Base-by-base conservation (phyloP, 352 stramenopile species). In the Albugo laibachii region DNA sequence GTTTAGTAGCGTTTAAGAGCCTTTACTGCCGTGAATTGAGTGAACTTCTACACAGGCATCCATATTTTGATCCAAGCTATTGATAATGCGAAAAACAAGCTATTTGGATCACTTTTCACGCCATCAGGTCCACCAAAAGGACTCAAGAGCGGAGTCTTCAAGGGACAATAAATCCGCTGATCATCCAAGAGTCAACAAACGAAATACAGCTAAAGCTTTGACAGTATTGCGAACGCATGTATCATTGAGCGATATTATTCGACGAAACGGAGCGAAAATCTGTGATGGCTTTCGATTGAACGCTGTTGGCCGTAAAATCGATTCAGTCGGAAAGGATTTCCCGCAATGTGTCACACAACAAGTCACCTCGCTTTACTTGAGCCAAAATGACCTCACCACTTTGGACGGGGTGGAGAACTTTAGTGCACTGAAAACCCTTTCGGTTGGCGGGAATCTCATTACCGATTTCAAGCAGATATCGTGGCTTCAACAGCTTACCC, bases 211-310 rank as follows among this genome's bases (percentile, higher is more conserved):
- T n/a, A n/a, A n/a, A 8, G 3, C 24, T 10, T 31, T 31, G 24
- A 8, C 8, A 31, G 24, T 31, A 31, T 31, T 8, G 8, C 24
- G 24, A 8, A 31, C 24, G 24, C 24, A 31, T 31, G 24, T 31
- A 31, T 31, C 74, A 6, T 59, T 83, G 11, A 47, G 67, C 12
- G 71, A 81, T 44, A 69, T 69, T 1, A 72, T 86, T 41, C 78
- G 77, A 54, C 66, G 83, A 56, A 62, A 83, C 31, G 71, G 69
- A 2, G 69, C 68, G 56, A 64, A 65, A 47, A 48, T 86, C 37
- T 80, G 69, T 36, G 74, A 91, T 45, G 74, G 77, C 2, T 54
- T 71, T 44, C 78, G 82, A 49, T 61, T 91, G 13, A 87, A 91
- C 20, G 65, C 66, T 0, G 72, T 87, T 0, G 61, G 61, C 2